Conservation (phyloP, 805 yeast species). For the Metschnikowia chrysomelidarum region DNA sequence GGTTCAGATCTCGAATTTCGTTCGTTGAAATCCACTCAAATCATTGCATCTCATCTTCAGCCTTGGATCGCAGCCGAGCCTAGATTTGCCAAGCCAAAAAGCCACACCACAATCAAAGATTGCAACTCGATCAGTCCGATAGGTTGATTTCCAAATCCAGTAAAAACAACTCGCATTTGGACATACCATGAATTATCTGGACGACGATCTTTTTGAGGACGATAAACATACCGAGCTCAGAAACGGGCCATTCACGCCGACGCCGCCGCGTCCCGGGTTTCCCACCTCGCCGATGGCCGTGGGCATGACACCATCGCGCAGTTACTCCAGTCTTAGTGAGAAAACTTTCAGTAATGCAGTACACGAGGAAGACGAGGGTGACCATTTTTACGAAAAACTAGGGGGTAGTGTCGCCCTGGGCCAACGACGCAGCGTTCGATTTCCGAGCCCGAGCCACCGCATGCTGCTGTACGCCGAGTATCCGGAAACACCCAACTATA, state of each 20-base stretch:
- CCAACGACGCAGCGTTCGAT: conserved; percentile 9
- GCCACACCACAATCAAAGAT: too few species aligned
- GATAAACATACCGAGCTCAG: conserved; percentile 9
- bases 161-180: too few species aligned
- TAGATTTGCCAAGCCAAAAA: too few species aligned
- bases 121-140: too few species aligned
- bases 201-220: conserved; percentile 21
- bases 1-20: too few species aligned
- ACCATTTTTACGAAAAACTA: conserved; percentile 19
- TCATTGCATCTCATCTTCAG: too few species aligned
- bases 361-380: conserved; percentile 15
- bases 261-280: conserved; percentile 2
- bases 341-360: conserved; percentile 9
- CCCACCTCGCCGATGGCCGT: conserved; percentile 1
- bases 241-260: conserved; percentile 1
- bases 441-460: conserved; percentile 7
- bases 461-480: conserved; percentile 10
- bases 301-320: conserved; percentile 1
- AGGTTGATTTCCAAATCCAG: too few species aligned
- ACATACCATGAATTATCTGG: conserved; percentile 11
- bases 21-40: too few species aligned
- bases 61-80: too few species aligned
- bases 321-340: conserved; percentile 12
- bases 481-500: conserved; percentile 1
- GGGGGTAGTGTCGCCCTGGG: conserved; percentile 17